phyloP scores from a whole-genome alignment of 2,329 filamentous ascomycete genomes.

The Calonectria naviculata region DNA sequence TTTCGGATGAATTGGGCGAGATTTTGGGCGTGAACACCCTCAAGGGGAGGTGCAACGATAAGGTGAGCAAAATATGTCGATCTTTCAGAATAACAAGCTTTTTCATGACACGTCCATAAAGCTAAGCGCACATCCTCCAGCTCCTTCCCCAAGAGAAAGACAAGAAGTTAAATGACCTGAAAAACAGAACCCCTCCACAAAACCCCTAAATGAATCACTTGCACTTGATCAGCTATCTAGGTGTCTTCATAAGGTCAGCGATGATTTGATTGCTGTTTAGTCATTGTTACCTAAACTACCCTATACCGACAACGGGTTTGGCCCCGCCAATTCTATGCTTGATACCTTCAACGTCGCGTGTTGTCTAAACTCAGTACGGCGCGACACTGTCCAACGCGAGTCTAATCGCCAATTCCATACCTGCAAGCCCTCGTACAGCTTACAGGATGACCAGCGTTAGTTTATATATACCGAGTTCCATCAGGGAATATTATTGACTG shows the following conservation, averaged over 20 bases:
- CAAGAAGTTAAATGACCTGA: too few species aligned
- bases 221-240: too few species aligned
- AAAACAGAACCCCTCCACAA: too few species aligned
- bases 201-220: too few species aligned
- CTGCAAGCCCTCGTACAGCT: neutral
- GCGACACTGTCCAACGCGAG: neutral
- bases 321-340: neutral
- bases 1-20: neutral
- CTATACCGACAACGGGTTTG: neutral
- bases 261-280: too few species aligned
- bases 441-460: constrained; percentile 40
- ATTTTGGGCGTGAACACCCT: neutral
- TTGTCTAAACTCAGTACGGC: neutral
- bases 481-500: constrained; percentile 31
- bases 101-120: too few species aligned
- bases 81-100: too few species aligned
- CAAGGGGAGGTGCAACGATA: neutral
- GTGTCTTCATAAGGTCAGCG: too few species aligned
- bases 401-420: constrained; percentile 2
- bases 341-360: neutral
- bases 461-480: neutral
- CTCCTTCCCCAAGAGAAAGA: too few species aligned
- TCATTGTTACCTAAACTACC: neutral
- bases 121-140: too few species aligned
- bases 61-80: too few species aligned